Percentiles rank a stretch among this genome's conserved stretches.
Evolutionary conservation across 805 yeast genomes (phyloP).

Genomic region (Diddensiella transvaalensis): DNA sequence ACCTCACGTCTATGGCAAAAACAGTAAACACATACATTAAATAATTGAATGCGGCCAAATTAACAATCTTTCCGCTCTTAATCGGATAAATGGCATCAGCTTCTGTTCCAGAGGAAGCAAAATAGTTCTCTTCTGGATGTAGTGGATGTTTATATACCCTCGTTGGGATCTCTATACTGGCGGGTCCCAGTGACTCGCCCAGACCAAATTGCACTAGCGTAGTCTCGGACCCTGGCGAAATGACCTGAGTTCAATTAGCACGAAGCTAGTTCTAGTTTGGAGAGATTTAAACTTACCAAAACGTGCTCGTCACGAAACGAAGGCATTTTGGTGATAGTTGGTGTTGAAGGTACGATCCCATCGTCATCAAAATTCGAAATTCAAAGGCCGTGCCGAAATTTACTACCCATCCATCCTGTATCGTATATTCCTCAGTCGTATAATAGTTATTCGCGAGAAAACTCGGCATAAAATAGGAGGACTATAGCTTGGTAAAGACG

Average conservation of each 20-base stretch:
- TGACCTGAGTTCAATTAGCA: slow-evolving; percentile 37
- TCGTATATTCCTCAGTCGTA: too few species aligned
- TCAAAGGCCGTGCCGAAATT: too few species aligned
- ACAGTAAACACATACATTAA: slow-evolving; percentile 41
- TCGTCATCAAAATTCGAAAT: too few species aligned
- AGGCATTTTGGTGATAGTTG: slow-evolving; percentile 26
- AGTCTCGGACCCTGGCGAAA: slow-evolving; percentile 73
- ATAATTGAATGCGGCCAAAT: slow-evolving; percentile 68
- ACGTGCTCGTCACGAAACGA: slow-evolving; percentile 38
- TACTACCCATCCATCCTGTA: too few species aligned
- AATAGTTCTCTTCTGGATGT: slow-evolving; percentile 28
- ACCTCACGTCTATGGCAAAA: not conserved
- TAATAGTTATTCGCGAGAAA: too few species aligned
- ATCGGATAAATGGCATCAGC: slow-evolving; percentile 59
- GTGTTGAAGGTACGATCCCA: too few species aligned
- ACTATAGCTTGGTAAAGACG: too few species aligned
- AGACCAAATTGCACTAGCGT: slow-evolving; percentile 81
- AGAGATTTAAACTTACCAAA: slow-evolving; percentile 27
- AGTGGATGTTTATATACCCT: slow-evolving; percentile 49
- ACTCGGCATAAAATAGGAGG: too few species aligned
- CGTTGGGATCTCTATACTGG: slow-evolving; percentile 74
- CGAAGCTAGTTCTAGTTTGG: not conserved
- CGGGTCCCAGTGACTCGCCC: slow-evolving; percentile 67
- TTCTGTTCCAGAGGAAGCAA: slow-evolving; percentile 39
- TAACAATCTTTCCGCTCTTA: slow-evolving; percentile 55